Percentiles rank a stretch among this genome's conserved stretches.
These are phyloP conservation scores for Heritiera littoralis DNA, from an alignment of 345 rosid genomes.

Conservation along the genomic window DNA sequence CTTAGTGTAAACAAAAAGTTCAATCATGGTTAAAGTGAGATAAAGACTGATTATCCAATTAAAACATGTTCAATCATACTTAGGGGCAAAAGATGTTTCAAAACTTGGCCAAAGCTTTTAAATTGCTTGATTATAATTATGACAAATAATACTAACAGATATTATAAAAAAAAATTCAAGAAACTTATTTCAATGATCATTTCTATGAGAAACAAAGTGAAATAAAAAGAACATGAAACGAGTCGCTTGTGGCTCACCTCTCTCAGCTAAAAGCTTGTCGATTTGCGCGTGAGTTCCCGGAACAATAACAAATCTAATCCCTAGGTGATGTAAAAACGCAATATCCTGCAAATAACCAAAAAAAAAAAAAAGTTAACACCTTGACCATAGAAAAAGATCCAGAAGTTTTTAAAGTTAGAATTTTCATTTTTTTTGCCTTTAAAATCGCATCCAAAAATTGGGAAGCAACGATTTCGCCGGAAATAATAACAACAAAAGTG, in stretches of 20 bases:
- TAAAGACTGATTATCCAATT: background rate
- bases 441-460: conserved; percentile 61
- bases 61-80: background rate
- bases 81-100: background rate
- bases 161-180: background rate
- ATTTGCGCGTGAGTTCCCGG: conserved; percentile 91
- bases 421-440: conserved; percentile 47
- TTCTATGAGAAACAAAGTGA: no score
- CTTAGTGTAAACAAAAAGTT: background rate
- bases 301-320: conserved; percentile 78
- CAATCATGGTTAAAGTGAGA: background rate
- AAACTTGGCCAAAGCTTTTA: background rate
- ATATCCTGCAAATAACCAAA: conserved; percentile 61
- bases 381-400: conserved; percentile 5
- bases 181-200: no score
- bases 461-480: conserved; percentile 65
- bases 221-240: background rate
- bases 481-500: conserved; percentile 70
- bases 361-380: background rate
- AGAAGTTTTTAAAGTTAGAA: conserved; percentile 5
- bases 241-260: conserved; percentile 46
- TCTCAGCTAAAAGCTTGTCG: conserved; percentile 75
- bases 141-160: background rate
- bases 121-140: background rate
- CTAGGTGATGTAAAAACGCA: conserved; percentile 88